phyloP scores from a whole-genome alignment of 2,329 filamentous ascomycete genomes.

The Ustilaginoidea virens region DNA sequence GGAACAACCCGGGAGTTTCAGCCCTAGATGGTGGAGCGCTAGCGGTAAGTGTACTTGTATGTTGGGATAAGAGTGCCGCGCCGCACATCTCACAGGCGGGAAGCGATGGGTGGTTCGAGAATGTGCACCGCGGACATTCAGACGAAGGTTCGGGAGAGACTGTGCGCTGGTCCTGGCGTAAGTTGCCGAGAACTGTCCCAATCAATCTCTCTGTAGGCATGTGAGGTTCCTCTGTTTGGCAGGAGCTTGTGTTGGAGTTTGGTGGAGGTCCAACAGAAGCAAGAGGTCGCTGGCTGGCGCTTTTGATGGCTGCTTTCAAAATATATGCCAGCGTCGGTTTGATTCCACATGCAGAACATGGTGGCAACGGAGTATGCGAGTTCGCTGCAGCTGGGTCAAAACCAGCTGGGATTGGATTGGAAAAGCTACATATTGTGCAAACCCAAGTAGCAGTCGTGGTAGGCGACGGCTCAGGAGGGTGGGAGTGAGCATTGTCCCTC shows the following conservation, averaged over 20 bases:
- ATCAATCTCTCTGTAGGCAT: not conserved
- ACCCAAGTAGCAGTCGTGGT: slow-evolving; percentile 69
- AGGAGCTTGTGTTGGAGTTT: not conserved
- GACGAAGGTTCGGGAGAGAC: slow-evolving; percentile 23
- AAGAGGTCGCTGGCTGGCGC: slow-evolving; percentile 40
- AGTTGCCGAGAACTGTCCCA: too few species aligned
- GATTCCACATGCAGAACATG: slow-evolving; percentile 87
- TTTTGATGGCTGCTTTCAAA: slow-evolving; percentile 73
- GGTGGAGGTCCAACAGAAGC: slow-evolving; percentile 3
- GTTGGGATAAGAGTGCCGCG: slow-evolving; percentile 49
- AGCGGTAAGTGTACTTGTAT: slow-evolving; percentile 18
- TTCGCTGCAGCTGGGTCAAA: slow-evolving; percentile 78
- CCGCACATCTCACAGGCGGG: slow-evolving; percentile 83
- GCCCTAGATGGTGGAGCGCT: slow-evolving; percentile 30
- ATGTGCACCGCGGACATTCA: slow-evolving; percentile 79
- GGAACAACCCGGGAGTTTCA: slow-evolving; percentile 65
- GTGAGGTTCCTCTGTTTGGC: slow-evolving; percentile 1
- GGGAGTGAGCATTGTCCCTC: slow-evolving; percentile 25
- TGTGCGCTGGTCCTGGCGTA: not conserved
- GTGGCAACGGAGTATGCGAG: slow-evolving; percentile 63
- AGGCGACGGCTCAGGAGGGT: slow-evolving; percentile 23
- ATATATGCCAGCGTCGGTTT: slow-evolving; percentile 73
- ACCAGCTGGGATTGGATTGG: slow-evolving; percentile 82
- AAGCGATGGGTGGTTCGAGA: slow-evolving; percentile 80
- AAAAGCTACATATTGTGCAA: slow-evolving; percentile 89